phyloP scores from a whole-genome alignment of 2,329 filamentous ascomycete genomes.

The Fusarium cicatricum region DNA sequence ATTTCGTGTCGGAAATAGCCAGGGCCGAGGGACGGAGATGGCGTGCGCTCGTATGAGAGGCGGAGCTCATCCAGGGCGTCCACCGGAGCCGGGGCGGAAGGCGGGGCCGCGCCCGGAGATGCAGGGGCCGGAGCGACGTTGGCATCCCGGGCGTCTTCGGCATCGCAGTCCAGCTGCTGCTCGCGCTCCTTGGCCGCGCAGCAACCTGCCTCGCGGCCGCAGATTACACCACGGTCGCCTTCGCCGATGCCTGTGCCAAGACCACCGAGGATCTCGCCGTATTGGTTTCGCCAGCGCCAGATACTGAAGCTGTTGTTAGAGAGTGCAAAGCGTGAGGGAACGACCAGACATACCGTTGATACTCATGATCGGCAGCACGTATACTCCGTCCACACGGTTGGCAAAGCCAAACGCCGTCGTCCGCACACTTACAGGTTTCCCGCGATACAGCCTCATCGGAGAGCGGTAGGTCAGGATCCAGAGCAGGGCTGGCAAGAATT shows the following conservation, averaged over 20 bases:
- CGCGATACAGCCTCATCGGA: slow-evolving; percentile 64
- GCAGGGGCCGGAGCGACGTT: slow-evolving; percentile 31
- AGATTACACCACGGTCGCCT: slow-evolving; percentile 87
- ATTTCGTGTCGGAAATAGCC: slow-evolving; percentile 90
- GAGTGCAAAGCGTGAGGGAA: too few relatives aligned
- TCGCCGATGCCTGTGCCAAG: slow-evolving; percentile 89
- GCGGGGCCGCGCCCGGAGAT: slow-evolving; percentile 8
- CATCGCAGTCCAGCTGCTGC: slow-evolving; percentile 85
- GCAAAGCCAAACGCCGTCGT: slow-evolving; percentile 80
- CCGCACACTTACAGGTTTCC: slow-evolving; percentile 61
- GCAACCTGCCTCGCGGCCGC: slow-evolving; percentile 79
- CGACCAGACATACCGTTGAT: slow-evolving; percentile 58
- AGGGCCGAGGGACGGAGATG: slow-evolving; percentile 64
- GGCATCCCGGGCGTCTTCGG: slow-evolving; percentile 70
- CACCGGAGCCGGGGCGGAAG: slow-evolving; percentile 35
- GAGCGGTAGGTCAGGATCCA: slow-evolving; percentile 57
- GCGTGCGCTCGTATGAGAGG: slow-evolving; percentile 50
- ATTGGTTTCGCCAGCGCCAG: slow-evolving; percentile 90
- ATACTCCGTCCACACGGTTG: slow-evolving; percentile 81
- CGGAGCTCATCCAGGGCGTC: slow-evolving; percentile 44
- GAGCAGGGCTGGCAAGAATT: slow-evolving; percentile 55
- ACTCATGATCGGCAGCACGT: slow-evolving; percentile 65
- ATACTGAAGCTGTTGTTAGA: slow-evolving; percentile 58
- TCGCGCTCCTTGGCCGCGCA: slow-evolving; percentile 80
- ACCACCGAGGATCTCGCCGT: slow-evolving; percentile 80